Base-by-base conservation (phyloP, 305 asterid species). In the Plantago rigida region DNA sequence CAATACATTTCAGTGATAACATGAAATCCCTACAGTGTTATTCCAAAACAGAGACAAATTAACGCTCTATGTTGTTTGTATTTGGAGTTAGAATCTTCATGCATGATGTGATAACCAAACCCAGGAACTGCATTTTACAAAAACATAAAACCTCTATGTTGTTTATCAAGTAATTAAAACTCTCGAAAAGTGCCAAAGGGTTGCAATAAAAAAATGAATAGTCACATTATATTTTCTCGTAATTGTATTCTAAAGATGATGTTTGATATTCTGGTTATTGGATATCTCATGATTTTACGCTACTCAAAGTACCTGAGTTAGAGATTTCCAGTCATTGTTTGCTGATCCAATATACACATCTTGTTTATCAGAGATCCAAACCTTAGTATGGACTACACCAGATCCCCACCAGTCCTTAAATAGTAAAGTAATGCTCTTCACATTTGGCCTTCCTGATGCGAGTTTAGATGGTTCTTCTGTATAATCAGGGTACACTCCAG, bases 301-400 rank as follows among this genome's bases (percentile, higher is more conserved):
- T 36, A 48, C 9, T 50, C 13, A 34, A 11, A 6, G 52, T 65
- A 89, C 97, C 97, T 86, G 95, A 74, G 89, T 84, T 19, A 86
- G 82, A 61, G 97, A 86, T 86, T 84, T 89, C 97, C 97, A 89
- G 77, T 89, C 95, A 80, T 89, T 89, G 79, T 86, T 89, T 55
- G 97, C 94, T 0, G 95, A 89, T 45, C 97, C 97, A 73, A 89
- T 83, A 72, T 86, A 89, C 60, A 86, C 79, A 71, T 83, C 92
- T 72, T 39, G 74, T 42, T 68, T 66, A 73, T 89, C 95, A 13
- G 95, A 89, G 72, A 89, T 84, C 95, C 97, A 89, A 71, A 89
- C 94, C 83, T 89, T 89, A 52, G 97, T 79, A 72, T 89, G 94
- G 44, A 89, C 84, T 49, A 89, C 69, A 36, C 97, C 97, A 28